Conservation (phyloP, 495 filamentous ascomycete species). For the Penicillium dipodomyicola region DNA sequence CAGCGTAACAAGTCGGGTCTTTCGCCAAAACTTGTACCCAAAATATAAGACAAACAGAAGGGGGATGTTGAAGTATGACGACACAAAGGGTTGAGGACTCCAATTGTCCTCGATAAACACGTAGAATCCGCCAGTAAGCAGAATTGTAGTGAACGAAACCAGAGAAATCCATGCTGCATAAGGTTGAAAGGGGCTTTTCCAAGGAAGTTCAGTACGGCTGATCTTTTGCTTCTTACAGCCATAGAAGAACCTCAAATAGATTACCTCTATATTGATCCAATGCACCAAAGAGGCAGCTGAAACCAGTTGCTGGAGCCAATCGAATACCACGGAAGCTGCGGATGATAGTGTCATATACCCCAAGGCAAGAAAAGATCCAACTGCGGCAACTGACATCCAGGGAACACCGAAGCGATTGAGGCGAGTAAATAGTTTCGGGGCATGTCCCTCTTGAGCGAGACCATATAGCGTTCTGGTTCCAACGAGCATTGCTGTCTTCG, state of each 20-base stretch:
- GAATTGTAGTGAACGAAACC: constrained; percentile 43
- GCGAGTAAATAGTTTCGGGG: constrained; percentile 39
- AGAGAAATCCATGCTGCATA: constrained; percentile 44
- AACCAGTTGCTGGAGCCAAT: constrained; percentile 52
- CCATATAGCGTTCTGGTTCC: constrained; percentile 41
- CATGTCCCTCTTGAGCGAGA: constrained; percentile 36
- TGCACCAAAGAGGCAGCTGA: constrained; percentile 47
- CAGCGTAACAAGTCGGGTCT: constrained; percentile 49
- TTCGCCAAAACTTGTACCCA: constrained; percentile 49
- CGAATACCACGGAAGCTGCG: constrained; percentile 51
- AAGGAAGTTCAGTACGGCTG: constrained; percentile 38
- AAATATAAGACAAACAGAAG: constrained; percentile 49
- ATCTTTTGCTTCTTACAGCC: constrained; percentile 46
- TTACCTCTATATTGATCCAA: constrained; percentile 51
- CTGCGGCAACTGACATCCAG: constrained; percentile 43
- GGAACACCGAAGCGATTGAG: constrained; percentile 59
- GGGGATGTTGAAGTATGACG: constrained; percentile 43
- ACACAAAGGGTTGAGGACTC: constrained; percentile 18
- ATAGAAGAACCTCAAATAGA: constrained; percentile 52
- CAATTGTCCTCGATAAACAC: constrained; percentile 49
- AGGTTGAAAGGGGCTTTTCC: constrained; percentile 45
- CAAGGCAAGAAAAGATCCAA: constrained; percentile 43
- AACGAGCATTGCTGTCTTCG: constrained; percentile 24
- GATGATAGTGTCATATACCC: constrained; percentile 52
- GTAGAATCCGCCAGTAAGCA: constrained; percentile 10